Base-by-base conservation (phyloP, 805 yeast species). In the Nakazawaea ernobii region DNA sequence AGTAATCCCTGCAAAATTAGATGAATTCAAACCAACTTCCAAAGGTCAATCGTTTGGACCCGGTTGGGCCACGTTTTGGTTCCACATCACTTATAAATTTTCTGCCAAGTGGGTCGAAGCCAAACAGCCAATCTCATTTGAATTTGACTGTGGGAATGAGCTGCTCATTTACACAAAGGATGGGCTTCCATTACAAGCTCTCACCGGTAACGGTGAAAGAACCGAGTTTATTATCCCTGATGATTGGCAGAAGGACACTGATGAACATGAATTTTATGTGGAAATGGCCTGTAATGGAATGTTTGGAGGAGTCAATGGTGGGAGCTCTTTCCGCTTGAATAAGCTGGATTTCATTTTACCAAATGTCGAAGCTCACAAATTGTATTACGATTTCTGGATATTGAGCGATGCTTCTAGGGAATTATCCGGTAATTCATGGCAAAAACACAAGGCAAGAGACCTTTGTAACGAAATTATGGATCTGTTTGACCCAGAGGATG, bases 51-150 rank as follows among this genome's bases (percentile, higher is more conserved):
- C 72, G 8, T 89, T 86, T 62, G 97, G 98, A 0, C 99, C 99
- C 3, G 85, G 95, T 11, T 92, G 99, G 99, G 84, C 92, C 49
- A 86, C 98, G 1, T 95, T 89, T 53, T 92, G 99, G 99, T 89
- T 94, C 66, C 77, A 80, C 55, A 67, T 92, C 17, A 66, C 73
- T 11, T 65, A 87, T 49, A 68, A 70, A n/a, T 69, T 92, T 5
- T 96, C 96, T 0, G 54, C 69, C 13, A 61, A 71, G 2, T 83
- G 87, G 86, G 54, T 67, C 8, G 60, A 70, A 20, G 70, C 73
- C 13, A 52, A 59, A 3, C 46, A 41, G 28, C 24, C 32, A 11
- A 74, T 88, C 35, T 68, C 84, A 46, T 77, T 87, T 49, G 83
- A 88, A 52, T 91, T 95, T 88, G 95, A 92, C 61, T 80, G 90